Percentiles rank a stretch among this genome's conserved stretches.
Evolutionary conservation across 768 basidiomycete genomes (phyloP).

Genomic region (Phanerochaete carnosa): DNA sequence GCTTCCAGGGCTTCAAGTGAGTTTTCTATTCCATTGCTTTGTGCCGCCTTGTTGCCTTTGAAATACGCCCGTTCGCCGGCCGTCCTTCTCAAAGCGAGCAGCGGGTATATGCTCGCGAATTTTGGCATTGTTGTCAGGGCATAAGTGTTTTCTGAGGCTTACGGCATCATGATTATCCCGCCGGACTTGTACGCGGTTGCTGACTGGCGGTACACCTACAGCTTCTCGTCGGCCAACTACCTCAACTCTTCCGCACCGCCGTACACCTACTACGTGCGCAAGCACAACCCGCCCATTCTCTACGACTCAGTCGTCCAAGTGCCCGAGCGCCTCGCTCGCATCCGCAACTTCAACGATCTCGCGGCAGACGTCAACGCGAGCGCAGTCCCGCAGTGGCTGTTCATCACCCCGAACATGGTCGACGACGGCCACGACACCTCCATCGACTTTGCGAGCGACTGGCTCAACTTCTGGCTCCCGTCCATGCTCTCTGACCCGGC

Average conservation of each 20-base stretch:
- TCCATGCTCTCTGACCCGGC: slow-evolving; percentile 45
- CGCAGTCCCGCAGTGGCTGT: slow-evolving; percentile 55
- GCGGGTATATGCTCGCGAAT: too few species aligned
- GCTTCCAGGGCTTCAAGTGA: slow-evolving; percentile 39
- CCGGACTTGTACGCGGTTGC: too few species aligned
- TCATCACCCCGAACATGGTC: slow-evolving; percentile 57
- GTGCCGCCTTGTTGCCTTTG: too few species aligned
- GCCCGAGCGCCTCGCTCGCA: slow-evolving; percentile 36
- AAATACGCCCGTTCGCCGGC: slow-evolving; percentile 1
- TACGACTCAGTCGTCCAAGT: slow-evolving; percentile 47
- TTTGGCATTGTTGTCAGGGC: too few species aligned
- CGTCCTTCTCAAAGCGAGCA: too few species aligned
- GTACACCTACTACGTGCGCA: slow-evolving; percentile 55
- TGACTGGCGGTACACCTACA: too few species aligned
- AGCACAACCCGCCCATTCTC: slow-evolving; percentile 53
- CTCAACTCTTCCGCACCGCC: slow-evolving; percentile 26
- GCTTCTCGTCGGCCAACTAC: slow-evolving; percentile 36
- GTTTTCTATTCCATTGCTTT: background rate
- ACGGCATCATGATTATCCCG: too few species aligned
- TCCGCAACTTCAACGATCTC: slow-evolving; percentile 64
- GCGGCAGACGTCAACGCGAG: slow-evolving; percentile 48
- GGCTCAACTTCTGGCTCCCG: slow-evolving; percentile 47
- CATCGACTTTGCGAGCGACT: slow-evolving; percentile 42
- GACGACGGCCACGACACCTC: slow-evolving; percentile 63
- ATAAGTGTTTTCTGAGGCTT: too few species aligned